A percentile compares a stretch with the other conserved stretches of the same genome.
phyloP scores from a whole-genome alignment of 1,284 basidiomycete species.

The Cutaneotrichosporon cutaneum region DNA sequence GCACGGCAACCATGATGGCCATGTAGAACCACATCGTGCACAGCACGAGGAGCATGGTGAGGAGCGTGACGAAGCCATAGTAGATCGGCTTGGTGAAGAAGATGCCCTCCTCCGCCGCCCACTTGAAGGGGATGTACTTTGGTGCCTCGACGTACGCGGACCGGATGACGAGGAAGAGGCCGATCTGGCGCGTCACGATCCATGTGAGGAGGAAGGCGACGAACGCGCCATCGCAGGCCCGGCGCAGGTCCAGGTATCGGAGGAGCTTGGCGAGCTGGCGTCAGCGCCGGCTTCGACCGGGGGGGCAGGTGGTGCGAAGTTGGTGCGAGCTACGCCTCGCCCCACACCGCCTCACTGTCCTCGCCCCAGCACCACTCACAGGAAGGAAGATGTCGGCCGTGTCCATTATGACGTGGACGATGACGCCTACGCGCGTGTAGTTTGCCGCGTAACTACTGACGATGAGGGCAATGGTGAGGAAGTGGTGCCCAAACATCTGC shows the following conservation, averaged over 20 bases:
- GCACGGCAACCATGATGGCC: slow-evolving; percentile 77
- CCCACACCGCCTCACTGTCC: not conserved
- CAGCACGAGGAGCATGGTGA: slow-evolving; percentile 62
- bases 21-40: slow-evolving; percentile 82
- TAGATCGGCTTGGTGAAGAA: slow-evolving; percentile 60
- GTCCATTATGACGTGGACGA: slow-evolving; percentile 91
- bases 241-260: slow-evolving; percentile 72
- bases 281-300: slow-evolving; percentile 1
- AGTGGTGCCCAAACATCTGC: slow-evolving; percentile 95
- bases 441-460: slow-evolving; percentile 74
- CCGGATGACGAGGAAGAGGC: slow-evolving; percentile 70
- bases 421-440: slow-evolving; percentile 81
- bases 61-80: slow-evolving; percentile 59
- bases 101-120: slow-evolving; percentile 62
- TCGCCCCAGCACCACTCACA: slow-evolving; percentile 60
- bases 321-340: not conserved
- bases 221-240: slow-evolving; percentile 73
- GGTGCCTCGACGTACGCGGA: slow-evolving; percentile 61
- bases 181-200: slow-evolving; percentile 78
- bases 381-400: slow-evolving; percentile 87
- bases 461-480: slow-evolving; percentile 83
- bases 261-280: slow-evolving; percentile 85
- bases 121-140: slow-evolving; percentile 58
- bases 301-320: not conserved
- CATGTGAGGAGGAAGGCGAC: slow-evolving; percentile 81